These are phyloP conservation scores for Fusarium floridanum DNA, from an alignment of 2,329 filamentous ascomycete species.

Conservation along the genomic window DNA sequence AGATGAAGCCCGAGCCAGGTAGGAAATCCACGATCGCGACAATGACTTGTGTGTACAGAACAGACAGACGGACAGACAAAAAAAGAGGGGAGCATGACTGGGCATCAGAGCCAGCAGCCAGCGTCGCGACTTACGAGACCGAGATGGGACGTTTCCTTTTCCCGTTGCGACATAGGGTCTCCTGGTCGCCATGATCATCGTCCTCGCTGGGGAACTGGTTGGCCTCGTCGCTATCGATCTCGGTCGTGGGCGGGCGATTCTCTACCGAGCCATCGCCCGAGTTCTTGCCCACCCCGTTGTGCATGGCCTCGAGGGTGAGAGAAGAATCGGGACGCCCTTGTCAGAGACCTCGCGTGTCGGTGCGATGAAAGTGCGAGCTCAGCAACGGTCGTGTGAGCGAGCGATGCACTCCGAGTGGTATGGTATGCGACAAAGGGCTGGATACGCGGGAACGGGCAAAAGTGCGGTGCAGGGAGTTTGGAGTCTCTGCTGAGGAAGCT, in stretches of 20 bases:
- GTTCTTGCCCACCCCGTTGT: constrained; percentile 44
- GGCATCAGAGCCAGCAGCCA: constrained; percentile 2
- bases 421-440: constrained; percentile 27
- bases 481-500: constrained; percentile 33
- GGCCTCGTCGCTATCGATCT: constrained; percentile 63
- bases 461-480: constrained; percentile 11
- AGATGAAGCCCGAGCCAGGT: constrained; percentile 16
- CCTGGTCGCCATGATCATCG: constrained; percentile 61
- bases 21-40: constrained; percentile 7
- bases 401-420: constrained; percentile 1
- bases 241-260: constrained; percentile 50
- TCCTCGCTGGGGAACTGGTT: constrained; percentile 53
- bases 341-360: constrained; percentile 29
- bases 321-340: constrained; percentile 27
- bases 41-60: constrained; percentile 25
- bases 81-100: constrained; percentile 3
- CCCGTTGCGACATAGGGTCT: constrained; percentile 50
- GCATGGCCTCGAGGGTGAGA: constrained; percentile 35
- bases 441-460: constrained; percentile 26
- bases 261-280: constrained; percentile 47
- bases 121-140: constrained; percentile 63
- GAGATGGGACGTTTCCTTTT: constrained; percentile 73
- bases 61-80: background rate
- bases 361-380: constrained; percentile 37
- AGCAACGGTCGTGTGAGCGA: constrained; percentile 21